A percentile compares a stretch with the other conserved stretches of the same genome.
These are phyloP conservation scores for Baorangia bicolor DNA, from an alignment of 768 basidiomycete genomes.

Conservation along the genomic window DNA sequence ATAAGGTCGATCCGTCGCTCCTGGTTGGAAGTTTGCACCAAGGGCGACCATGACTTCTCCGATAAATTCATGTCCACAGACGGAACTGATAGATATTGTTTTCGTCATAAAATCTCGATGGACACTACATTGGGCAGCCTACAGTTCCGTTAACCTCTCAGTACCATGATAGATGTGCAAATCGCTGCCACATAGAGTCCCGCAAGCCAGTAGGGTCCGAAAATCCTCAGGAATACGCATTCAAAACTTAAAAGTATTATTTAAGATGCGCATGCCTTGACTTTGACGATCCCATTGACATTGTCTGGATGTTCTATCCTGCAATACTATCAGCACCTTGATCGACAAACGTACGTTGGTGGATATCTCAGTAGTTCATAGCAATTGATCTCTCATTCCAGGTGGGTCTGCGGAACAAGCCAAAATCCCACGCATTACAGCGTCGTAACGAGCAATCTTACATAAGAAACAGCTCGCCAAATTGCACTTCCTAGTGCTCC, in stretches of 20 bases:
- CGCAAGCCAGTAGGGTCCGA: slow-evolving; percentile 44
- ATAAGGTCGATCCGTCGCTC: slow-evolving; percentile 48
- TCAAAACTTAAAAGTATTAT: not conserved
- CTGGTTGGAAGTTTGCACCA: slow-evolving; percentile 53
- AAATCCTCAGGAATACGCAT: not conserved
- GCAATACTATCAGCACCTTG: not conserved
- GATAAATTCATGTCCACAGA: slow-evolving; percentile 76
- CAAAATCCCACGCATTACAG: slow-evolving; percentile 80
- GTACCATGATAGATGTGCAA: slow-evolving; percentile 73
- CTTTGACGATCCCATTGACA: slow-evolving; percentile 72
- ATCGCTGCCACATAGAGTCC: slow-evolving; percentile 75
- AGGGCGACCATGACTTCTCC: slow-evolving; percentile 71
- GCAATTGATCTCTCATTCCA: slow-evolving; percentile 24
- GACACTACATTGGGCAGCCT: slow-evolving; percentile 20
- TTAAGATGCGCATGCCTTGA: slow-evolving; percentile 46
- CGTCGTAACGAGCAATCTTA: slow-evolving; percentile 73
- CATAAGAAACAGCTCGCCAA: slow-evolving; percentile 75
- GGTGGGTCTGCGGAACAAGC: slow-evolving; percentile 76
- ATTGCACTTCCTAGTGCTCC: slow-evolving; percentile 80
- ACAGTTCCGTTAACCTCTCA: slow-evolving; percentile 52
- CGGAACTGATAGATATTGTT: slow-evolving; percentile 42
- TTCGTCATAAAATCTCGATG: not conserved
- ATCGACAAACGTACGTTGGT: slow-evolving; percentile 35
- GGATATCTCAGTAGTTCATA: not conserved
- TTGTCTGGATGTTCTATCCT: slow-evolving; percentile 75